Evolutionary conservation across 192 early-diverging fungal species (phyloP).

Genomic region (Podila horticola): DNA sequence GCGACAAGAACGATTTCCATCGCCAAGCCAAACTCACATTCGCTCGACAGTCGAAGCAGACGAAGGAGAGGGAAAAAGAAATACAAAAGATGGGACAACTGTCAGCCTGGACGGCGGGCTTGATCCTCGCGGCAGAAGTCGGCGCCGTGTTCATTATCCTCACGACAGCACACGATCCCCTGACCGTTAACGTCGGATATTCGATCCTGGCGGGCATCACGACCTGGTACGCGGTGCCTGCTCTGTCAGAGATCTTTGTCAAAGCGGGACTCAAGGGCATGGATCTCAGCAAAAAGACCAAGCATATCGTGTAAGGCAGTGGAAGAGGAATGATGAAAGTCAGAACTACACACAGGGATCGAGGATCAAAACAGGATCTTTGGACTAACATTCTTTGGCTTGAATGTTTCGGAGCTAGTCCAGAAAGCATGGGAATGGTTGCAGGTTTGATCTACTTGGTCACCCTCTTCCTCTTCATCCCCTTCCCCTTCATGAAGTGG

Average conservation of each 20-base stretch:
- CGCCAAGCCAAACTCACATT: not conserved
- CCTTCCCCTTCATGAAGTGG: conserved; percentile 92
- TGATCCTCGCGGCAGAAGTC: conserved; percentile 34
- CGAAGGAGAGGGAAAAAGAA: not conserved
- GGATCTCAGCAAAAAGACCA: conserved; percentile 81
- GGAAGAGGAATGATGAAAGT: too few relatives aligned
- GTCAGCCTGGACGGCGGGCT: conserved; percentile 34
- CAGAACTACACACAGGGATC: too few relatives aligned
- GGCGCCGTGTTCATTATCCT: conserved; percentile 61
- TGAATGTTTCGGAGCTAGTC: conserved; percentile 52
- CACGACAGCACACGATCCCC: conserved; percentile 74
- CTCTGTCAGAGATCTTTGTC: conserved; percentile 75
- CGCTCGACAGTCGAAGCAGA: not conserved
- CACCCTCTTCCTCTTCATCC: conserved; percentile 91
- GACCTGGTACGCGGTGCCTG: conserved; percentile 79
- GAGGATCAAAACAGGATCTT: too few relatives aligned
- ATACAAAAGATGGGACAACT: conserved; percentile 28
- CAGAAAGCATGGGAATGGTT: conserved; percentile 95
- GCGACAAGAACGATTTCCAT: not conserved
- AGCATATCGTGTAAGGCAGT: conserved; percentile 71
- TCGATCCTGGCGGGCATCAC: conserved; percentile 75
- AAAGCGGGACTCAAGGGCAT: conserved; percentile 80
- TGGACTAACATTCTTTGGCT: conserved; percentile 1
- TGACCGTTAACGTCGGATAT: conserved; percentile 76
- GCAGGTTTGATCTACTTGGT: conserved; percentile 90